Conservation (phyloP, 306 rosid genomes). For the Prunus mira region DNA sequence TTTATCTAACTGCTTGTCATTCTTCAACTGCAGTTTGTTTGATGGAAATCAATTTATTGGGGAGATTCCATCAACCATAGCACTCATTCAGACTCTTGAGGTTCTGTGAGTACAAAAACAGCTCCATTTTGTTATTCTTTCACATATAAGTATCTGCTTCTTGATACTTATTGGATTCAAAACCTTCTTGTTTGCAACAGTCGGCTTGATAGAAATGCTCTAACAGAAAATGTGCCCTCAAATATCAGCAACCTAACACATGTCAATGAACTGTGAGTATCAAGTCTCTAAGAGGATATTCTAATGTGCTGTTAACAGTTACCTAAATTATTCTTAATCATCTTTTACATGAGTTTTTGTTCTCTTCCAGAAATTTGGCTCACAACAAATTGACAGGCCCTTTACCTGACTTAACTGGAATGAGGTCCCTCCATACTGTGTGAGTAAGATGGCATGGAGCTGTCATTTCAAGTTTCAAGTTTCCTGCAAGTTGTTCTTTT, state of each 20-base stretch:
- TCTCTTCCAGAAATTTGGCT: slow-evolving; percentile 69
- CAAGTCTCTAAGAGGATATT: slow-evolving; percentile 4
- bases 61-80: slow-evolving; percentile 62
- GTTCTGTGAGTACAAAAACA: slow-evolving; percentile 78
- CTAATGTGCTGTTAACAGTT: neutral
- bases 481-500: slow-evolving; percentile 10
- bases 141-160: neutral
- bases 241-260: slow-evolving; percentile 60
- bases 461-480: slow-evolving; percentile 10
- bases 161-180: slow-evolving; percentile 5
- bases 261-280: slow-evolving; percentile 74
- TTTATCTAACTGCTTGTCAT: slow-evolving; percentile 13
- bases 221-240: slow-evolving; percentile 63
- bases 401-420: slow-evolving; percentile 64
- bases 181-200: slow-evolving; percentile 45
- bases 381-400: slow-evolving; percentile 55
- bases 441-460: slow-evolving; percentile 39
- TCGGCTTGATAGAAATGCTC: slow-evolving; percentile 85
- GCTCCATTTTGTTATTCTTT: slow-evolving; percentile 16
- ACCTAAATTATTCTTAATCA: neutral
- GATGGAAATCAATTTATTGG: slow-evolving; percentile 71
- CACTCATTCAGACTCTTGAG: slow-evolving; percentile 72
- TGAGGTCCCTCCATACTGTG: slow-evolving; percentile 68
- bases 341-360: slow-evolving; percentile 1
- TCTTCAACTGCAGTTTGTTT: slow-evolving; percentile 54